Conservation (phyloP, 805 yeast genomes). For the Huiozyma sinensis region DNA sequence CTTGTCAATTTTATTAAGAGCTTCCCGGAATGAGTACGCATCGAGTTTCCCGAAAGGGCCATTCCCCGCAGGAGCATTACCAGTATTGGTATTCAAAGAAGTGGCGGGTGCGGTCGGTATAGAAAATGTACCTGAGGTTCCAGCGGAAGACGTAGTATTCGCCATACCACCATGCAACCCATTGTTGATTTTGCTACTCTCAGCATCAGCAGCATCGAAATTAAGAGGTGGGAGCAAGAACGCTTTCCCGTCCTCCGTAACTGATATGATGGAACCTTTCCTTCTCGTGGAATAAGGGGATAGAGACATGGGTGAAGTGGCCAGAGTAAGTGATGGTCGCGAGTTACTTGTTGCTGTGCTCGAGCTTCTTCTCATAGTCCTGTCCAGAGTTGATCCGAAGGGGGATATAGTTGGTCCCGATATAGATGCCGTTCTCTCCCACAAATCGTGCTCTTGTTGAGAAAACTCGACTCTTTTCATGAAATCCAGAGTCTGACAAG, state of each 20-base stretch:
- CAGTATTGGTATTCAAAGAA: no score
- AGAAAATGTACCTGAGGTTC: no score
- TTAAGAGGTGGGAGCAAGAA: constrained; percentile 8
- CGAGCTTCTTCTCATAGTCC: background rate
- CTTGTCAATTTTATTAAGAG: background rate
- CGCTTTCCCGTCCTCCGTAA: constrained; percentile 9
- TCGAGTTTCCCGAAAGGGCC: no score
- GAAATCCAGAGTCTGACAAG: constrained; percentile 7
- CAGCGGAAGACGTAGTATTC: background rate
- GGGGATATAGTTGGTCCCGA: background rate
- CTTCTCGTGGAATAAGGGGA: constrained; percentile 3
- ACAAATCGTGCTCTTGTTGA: constrained; percentile 4
- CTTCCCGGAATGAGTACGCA: background rate
- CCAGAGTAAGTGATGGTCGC: constrained; percentile 3
- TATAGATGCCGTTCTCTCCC: background rate
- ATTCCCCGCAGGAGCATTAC: no score
- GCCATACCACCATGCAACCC: background rate
- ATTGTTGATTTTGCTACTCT: no score
- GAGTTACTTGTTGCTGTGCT: background rate
- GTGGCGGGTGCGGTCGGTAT: no score
- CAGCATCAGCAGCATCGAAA: constrained; percentile 5
- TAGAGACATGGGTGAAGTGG: constrained; percentile 5
- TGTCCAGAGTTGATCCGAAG: background rate
- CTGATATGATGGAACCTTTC: constrained; percentile 7
- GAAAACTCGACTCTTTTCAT: constrained; percentile 1